Evolutionary conservation across 163 green algal genomes (phyloP).

Genomic region (Scenedesmus sp.): DNA sequence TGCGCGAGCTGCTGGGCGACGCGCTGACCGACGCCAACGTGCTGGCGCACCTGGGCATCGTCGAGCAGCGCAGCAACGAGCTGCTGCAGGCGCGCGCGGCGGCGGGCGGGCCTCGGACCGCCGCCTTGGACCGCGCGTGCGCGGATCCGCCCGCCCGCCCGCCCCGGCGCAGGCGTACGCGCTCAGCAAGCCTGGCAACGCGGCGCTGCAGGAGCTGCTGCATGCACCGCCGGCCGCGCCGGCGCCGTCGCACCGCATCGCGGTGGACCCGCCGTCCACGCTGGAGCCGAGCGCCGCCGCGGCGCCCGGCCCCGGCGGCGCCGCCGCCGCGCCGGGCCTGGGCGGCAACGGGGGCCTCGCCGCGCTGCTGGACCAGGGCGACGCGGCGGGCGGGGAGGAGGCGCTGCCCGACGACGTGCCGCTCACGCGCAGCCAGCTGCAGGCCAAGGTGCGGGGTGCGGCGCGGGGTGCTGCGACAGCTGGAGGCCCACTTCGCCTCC

Average conservation of each 20-base stretch:
- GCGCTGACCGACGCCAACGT: slow-evolving; percentile 80
- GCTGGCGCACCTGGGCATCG: slow-evolving; percentile 87
- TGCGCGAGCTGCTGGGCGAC: slow-evolving; percentile 76
- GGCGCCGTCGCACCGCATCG: slow-evolving; percentile 5
- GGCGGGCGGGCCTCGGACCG: background rate
- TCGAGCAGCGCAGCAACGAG: slow-evolving; percentile 90
- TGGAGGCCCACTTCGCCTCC: too few relatives aligned
- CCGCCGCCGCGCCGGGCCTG: too few relatives aligned
- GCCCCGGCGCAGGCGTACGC: slow-evolving; percentile 39
- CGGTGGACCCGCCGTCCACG: slow-evolving; percentile 39
- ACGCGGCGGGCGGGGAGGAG: background rate
- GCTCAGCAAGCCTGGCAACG: slow-evolving; percentile 34
- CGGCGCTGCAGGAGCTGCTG: slow-evolving; percentile 38
- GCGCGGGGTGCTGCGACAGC: too few relatives aligned
- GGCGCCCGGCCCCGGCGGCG: background rate
- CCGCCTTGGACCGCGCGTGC: too few relatives aligned
- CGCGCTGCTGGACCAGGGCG: background rate
- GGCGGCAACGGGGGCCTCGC: background rate
- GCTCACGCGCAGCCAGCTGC: slow-evolving; percentile 34
- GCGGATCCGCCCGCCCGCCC: too few relatives aligned
- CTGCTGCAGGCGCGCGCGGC: slow-evolving; percentile 69
- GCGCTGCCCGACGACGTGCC: slow-evolving; percentile 41
- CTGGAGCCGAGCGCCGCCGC: background rate
- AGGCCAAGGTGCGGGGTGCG: slow-evolving; percentile 40
- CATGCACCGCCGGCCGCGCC: background rate